Conservation (phyloP, 148 eudicot species). For the Spergularia marina region DNA sequence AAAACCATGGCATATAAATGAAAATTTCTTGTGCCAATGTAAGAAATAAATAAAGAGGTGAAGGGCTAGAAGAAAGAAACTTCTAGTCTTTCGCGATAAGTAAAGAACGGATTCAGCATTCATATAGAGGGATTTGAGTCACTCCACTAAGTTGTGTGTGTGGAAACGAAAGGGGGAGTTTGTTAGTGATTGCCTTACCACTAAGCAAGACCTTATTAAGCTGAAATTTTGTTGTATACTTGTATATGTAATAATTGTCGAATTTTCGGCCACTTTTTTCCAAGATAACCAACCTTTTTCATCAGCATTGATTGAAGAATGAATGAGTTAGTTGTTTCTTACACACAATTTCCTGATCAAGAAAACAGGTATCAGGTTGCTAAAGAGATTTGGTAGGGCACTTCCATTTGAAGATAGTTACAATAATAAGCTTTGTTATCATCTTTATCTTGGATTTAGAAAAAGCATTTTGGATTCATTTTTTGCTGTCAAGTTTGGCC, state of each 20-base stretch:
- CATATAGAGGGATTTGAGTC: conserved; percentile 22
- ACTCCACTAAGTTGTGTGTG: conserved; percentile 8
- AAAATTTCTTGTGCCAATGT: not conserved
- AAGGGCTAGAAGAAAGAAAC: too few relatives aligned
- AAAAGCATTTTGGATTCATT: not conserved
- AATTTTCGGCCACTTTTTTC: not conserved
- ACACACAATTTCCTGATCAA: conserved; percentile 3
- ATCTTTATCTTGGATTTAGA: not conserved
- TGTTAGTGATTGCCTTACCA: not conserved
- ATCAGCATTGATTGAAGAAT: conserved; percentile 1
- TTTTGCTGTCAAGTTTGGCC: not conserved
- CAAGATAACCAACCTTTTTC: not conserved
- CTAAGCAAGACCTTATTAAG: not conserved
- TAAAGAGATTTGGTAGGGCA: not conserved
- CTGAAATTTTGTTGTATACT: not conserved
- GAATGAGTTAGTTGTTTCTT: not conserved
- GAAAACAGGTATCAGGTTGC: not conserved
- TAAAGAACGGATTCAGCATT: not conserved
- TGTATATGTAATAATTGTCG: not conserved
- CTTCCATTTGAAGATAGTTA: not conserved
- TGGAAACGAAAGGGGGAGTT: not conserved
- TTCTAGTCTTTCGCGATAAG: not conserved
- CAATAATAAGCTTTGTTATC: not conserved
- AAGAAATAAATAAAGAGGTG: not conserved
- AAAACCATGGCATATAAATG: not conserved